Evolutionary conservation across 2,329 filamentous ascomycete genomes (phyloP).

Genomic region (Coniochaeta sp.): DNA sequence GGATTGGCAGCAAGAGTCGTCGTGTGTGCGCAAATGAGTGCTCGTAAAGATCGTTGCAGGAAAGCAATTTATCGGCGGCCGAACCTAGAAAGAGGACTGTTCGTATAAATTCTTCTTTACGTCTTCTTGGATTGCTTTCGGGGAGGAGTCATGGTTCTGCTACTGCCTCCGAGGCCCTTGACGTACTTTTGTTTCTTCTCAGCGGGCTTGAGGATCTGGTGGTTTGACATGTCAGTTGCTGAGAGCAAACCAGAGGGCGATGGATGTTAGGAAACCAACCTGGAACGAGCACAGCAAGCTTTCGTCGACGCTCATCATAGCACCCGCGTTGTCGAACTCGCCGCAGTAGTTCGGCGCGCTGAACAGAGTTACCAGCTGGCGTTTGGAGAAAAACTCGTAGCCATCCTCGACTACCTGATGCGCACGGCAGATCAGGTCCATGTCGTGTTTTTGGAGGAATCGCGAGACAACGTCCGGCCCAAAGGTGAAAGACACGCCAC

Average conservation of each 20-base stretch:
- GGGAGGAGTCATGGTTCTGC: slow-evolving; percentile 58
- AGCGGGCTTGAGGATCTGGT: slow-evolving; percentile 93
- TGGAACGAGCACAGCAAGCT: slow-evolving; percentile 98
- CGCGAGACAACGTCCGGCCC: slow-evolving; percentile 94
- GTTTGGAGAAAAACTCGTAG: slow-evolving; percentile 99
- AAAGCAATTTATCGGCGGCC: slow-evolving; percentile 70
- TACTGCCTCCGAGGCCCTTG: slow-evolving; percentile 63
- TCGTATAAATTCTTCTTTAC: slow-evolving; percentile 67
- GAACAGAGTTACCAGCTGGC: slow-evolving; percentile 94
- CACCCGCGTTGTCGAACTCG: slow-evolving; percentile 98
- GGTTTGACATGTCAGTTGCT: slow-evolving; percentile 12
- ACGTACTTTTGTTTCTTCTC: slow-evolving; percentile 99
- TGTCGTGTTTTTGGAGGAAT: slow-evolving; percentile 98
- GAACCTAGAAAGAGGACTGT: slow-evolving; percentile 79
- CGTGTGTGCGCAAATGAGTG: slow-evolving; percentile 1
- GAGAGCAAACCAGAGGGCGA: slow-evolving; percentile 7
- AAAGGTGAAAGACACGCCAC: slow-evolving; percentile 97
- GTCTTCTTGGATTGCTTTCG: slow-evolving; percentile 56
- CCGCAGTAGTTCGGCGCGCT: slow-evolving; percentile 98
- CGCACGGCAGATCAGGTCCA: slow-evolving; percentile 98
- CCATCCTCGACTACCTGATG: slow-evolving; percentile 99
- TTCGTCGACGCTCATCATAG: slow-evolving; percentile 99
- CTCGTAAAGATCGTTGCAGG: slow-evolving; percentile 8
- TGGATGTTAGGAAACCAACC: slow-evolving; percentile 39
- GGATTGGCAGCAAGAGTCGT: not conserved